Percentiles rank a stretch among this genome's conserved stretches.
Conservation (phyloP, 768 basidiomycete species). For the Phlebiopsis gigantea region DNA sequence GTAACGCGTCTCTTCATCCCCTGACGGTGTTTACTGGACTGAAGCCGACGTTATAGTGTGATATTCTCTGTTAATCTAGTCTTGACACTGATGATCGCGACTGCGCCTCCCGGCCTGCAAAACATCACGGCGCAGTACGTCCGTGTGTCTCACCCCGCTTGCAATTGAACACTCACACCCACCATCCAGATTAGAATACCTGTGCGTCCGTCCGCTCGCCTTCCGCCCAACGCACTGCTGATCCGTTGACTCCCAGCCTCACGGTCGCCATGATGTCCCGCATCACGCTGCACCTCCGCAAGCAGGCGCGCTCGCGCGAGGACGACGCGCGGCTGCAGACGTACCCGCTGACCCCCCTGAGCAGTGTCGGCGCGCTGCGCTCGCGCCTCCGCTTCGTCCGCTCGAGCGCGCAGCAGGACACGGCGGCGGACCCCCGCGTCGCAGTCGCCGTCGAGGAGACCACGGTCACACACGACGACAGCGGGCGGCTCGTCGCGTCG, state of each 20-base stretch:
- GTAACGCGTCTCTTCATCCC: neutral
- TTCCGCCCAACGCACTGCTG: neutral
- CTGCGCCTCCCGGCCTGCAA: conserved; percentile 24
- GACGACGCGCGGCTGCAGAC: neutral
- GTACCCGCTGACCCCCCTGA: neutral
- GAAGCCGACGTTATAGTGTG: conserved; percentile 24
- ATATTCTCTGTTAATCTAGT: conserved; percentile 34
- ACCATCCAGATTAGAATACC: conserved; percentile 29
- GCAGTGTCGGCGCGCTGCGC: neutral
- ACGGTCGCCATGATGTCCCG: conserved; percentile 65
- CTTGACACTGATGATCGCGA: conserved; percentile 34
- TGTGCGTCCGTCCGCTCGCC: conserved; percentile 27
- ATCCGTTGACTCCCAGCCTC: conserved; percentile 8
- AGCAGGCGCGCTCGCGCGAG: conserved; percentile 17
- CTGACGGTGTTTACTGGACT: neutral
- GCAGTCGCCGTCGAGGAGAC: conserved; percentile 10
- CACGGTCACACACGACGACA: conserved; percentile 10
- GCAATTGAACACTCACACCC: neutral
- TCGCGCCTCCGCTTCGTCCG: conserved; percentile 11
- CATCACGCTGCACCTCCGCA: conserved; percentile 57
- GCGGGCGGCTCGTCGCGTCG: conserved; percentile 5
- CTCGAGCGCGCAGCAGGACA: neutral
- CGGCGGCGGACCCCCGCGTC: neutral
- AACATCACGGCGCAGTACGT: conserved; percentile 35
- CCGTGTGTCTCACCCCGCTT: too few relatives aligned